Evolutionary conservation across 371 early-diverging fungal species (phyloP), one percentile per base, ranked within the genome.

Genomic region (Choanephora cucurbitarum): DNA sequence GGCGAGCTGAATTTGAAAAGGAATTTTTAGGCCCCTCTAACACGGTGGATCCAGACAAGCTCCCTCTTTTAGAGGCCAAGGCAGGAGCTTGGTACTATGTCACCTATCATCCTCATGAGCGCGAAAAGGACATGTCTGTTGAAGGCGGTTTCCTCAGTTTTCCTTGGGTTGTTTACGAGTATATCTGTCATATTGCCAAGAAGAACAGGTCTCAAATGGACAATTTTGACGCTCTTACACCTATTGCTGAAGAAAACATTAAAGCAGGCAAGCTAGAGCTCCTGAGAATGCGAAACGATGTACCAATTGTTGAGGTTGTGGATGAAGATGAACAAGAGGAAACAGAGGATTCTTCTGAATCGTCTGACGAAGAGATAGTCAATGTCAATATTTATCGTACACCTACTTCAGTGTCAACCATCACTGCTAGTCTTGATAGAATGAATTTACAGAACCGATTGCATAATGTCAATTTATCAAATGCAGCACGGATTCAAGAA

Each of bases 61-160:
- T 58, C 8, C 39, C 52, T 33, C 40, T 52, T 23, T 57, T 75
- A 37, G 64, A 82, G 18, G 63, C 75, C 1, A 89, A 89, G 57
- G 91, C 90, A 0, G 83, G 83, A 0, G 89, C 90, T 0, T 91
- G 91, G 91, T 89, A 91, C 49, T 86, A 85, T 48, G 88, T 83
- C 9, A 80, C 87, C 0, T 91, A 91, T 57, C 79, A 86, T 40
- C 72, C 75, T 0, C 50, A 53, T 9, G 71, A 70, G 47, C 61
- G 74, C 11, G 31, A 41, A 1, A 28, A 63, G 6, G 67, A 62
- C 5, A 17, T 44, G 4, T 61, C 66, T 7, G 17, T 58, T 1
- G 66, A 70, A 41, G 69, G 64, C 0, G 53, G 44, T 4, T 70
- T 72, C 32, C 58, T 85, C 17, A 79, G 85, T 21, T 90, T 90